A percentile compares a stretch with the other conserved stretches of the same genome.
Conservation (phyloP, 352 stramenopile genomes). For the Globisporangium viniferum region DNA sequence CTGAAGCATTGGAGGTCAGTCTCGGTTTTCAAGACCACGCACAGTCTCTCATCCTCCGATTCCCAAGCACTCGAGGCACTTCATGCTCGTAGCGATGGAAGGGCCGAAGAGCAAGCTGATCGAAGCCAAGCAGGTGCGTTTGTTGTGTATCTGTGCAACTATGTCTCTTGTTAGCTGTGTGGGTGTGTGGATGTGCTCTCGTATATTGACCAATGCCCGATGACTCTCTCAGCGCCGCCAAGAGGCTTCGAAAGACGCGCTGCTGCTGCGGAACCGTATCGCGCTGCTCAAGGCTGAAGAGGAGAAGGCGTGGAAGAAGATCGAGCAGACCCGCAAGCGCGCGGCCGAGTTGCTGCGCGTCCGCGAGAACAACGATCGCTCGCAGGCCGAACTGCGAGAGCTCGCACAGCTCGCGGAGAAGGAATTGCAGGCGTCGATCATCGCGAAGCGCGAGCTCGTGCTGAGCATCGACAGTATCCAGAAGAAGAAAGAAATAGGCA, state of each 20-base stretch:
- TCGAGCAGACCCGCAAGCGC: conserved; percentile 76
- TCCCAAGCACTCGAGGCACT: background rate
- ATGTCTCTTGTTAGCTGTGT: background rate
- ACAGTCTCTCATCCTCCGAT: background rate
- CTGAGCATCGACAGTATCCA: conserved; percentile 76
- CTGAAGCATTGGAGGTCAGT: background rate
- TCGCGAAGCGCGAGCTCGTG: conserved; percentile 69
- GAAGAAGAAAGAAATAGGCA: conserved; percentile 75
- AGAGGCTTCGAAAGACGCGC: conserved; percentile 70
- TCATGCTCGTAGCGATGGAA: conserved; percentile 29
- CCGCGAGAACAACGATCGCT: conserved; percentile 61
- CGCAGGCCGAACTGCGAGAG: conserved; percentile 61
- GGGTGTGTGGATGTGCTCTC: background rate
- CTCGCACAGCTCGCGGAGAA: conserved; percentile 47
- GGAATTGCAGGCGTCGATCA: conserved; percentile 70
- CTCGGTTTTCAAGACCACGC: background rate
- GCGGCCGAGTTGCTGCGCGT: conserved; percentile 68
- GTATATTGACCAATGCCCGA: background rate
- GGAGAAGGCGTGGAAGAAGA: conserved; percentile 83
- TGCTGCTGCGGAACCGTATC: conserved; percentile 79
- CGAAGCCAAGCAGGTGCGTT: conserved; percentile 70
- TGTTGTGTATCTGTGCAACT: background rate
- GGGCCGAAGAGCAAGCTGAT: conserved; percentile 64
- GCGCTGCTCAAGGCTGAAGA: conserved; percentile 77
- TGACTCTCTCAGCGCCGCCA: conserved; percentile 45